phyloP scores from a whole-genome alignment of 1,284 basidiomycete species.

The Malassezia sp. region DNA sequence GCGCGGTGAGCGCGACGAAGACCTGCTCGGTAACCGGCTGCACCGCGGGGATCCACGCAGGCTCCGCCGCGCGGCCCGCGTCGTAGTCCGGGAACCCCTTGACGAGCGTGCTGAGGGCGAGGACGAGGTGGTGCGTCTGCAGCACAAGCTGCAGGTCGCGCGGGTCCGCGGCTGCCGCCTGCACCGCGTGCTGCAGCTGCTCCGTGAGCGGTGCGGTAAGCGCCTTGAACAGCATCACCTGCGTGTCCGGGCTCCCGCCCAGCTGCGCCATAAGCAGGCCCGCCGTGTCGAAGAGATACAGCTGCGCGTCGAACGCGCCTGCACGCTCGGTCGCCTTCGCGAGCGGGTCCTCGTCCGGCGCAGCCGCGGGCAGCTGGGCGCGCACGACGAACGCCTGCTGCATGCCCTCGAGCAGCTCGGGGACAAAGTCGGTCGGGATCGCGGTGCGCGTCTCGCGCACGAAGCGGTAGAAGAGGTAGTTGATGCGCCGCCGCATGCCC shows the following conservation, averaged over 20 bases:
- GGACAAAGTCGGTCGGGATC: slow-evolving; percentile 63
- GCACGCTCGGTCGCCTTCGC: slow-evolving; percentile 67
- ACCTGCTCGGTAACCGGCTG: slow-evolving; percentile 78
- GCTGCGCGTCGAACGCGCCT: slow-evolving; percentile 72
- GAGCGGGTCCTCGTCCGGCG: slow-evolving; percentile 55
- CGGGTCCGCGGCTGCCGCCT: slow-evolving; percentile 46
- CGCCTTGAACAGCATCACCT: slow-evolving; percentile 56
- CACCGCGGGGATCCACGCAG: slow-evolving; percentile 69
- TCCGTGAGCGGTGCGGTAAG: slow-evolving; percentile 71
- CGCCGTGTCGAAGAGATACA: slow-evolving; percentile 86
- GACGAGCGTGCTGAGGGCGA: slow-evolving; percentile 85
- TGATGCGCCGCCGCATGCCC: slow-evolving; percentile 65
- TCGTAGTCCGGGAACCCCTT: slow-evolving; percentile 74
- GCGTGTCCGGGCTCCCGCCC: slow-evolving; percentile 58
- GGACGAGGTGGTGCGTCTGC: slow-evolving; percentile 85
- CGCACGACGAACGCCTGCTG: slow-evolving; percentile 51
- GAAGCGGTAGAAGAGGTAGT: slow-evolving; percentile 87
- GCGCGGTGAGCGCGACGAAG: slow-evolving; percentile 70
- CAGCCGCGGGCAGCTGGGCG: slow-evolving; percentile 51
- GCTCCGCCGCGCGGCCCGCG: slow-evolving; percentile 51
- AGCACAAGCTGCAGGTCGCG: slow-evolving; percentile 63
- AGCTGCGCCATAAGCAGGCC: slow-evolving; percentile 73
- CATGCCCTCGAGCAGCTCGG: slow-evolving; percentile 40
- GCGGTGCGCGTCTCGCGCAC: slow-evolving; percentile 66
- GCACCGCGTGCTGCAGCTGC: slow-evolving; percentile 61